Evolutionary conservation across 2,329 filamentous ascomycete species (phyloP), one percentile per base, ranked within the genome.

Genomic region (Ophiobolus disseminans): DNA sequence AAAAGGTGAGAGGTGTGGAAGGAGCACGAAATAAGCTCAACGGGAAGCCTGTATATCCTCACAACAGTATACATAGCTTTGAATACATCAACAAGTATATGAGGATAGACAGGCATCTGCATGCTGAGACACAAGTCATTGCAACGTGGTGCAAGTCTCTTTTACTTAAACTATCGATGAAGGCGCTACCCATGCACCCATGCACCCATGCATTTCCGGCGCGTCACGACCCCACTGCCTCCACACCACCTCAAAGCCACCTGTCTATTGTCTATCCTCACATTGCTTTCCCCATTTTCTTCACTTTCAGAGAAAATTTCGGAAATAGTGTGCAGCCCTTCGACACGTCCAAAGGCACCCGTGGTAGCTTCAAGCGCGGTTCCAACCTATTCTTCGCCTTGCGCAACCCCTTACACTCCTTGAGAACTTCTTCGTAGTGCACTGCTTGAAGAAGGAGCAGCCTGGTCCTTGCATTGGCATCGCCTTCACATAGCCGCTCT

Each of bases 151-250:
- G 10, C 25, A 9, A 5, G 3, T 5, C 25, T 28, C 16, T 2
- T 26, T 21, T 22, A 11, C 35, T 34, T 30, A 13, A 23, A 23
- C 10, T 19, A 35, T 17, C 22, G 26, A 31, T 14, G 20, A 36
- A 36, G 21, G 21, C 31, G 40, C 40, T 43, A 22, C 13, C 40
- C 35, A 43, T 10, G 9, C 19, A 21, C 42, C 20, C 21, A 37
- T 50, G 8, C 14, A 11, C 23, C 23, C 23, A 26, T 26, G 11
- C 23, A 26, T 11, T 26, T 26, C n/a, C 45, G 48, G 36, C 44
- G 44, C 48, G 44, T 51, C 48, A 51, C 38, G 28, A 20, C 48
- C 34, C 48, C 48, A 42, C 48, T 39, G 11, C 13, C 5, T 28
- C 26, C 10, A 34, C 22, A 17, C 17, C 20, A 22, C 22, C 13